A percentile compares a stretch with the other conserved stretches of the same genome.
These are phyloP conservation scores for Pythium aphanidermatum DNA, from an alignment of 352 stramenopile genomes.

Conservation along the genomic window DNA sequence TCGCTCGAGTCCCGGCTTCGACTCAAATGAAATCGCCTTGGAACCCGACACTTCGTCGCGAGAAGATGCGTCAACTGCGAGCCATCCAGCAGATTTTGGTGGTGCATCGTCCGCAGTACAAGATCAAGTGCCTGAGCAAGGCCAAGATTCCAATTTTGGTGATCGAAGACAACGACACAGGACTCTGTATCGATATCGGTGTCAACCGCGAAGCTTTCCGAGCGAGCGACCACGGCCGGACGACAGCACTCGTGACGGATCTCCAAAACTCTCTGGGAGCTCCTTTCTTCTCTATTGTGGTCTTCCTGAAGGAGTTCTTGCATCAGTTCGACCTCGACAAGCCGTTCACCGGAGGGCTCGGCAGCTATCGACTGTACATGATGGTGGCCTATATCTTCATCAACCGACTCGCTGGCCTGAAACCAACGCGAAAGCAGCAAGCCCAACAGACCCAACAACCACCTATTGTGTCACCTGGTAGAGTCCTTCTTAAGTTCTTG, in stretches of 20 bases:
- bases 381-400: constrained; percentile 70
- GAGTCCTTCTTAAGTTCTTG: constrained; percentile 51
- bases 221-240: constrained; percentile 53
- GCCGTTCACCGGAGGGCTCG: constrained; percentile 67
- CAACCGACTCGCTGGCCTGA: constrained; percentile 12
- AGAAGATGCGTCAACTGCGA: constrained; percentile 48
- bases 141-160: constrained; percentile 76
- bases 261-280: constrained; percentile 38
- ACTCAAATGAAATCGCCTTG: constrained; percentile 49
- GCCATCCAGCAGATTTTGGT: constrained; percentile 51
- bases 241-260: constrained; percentile 45
- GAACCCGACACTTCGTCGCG: constrained; percentile 55
- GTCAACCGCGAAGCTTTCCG: constrained; percentile 56
- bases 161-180: constrained; percentile 42
- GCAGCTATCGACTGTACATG: constrained; percentile 76
- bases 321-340: constrained; percentile 77
- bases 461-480: constrained; percentile 6
- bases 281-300: constrained; percentile 45
- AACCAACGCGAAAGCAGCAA: constrained; percentile 2
- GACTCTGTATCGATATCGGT: constrained; percentile 55
- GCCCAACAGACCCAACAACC: neutral
- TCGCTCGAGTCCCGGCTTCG: constrained; percentile 3
- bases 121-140: constrained; percentile 62
- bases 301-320: constrained; percentile 74
- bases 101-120: constrained; percentile 37